phyloP scores from a whole-genome alignment of 371 early-diverging fungal species.

The Syncephalis fuscata region DNA sequence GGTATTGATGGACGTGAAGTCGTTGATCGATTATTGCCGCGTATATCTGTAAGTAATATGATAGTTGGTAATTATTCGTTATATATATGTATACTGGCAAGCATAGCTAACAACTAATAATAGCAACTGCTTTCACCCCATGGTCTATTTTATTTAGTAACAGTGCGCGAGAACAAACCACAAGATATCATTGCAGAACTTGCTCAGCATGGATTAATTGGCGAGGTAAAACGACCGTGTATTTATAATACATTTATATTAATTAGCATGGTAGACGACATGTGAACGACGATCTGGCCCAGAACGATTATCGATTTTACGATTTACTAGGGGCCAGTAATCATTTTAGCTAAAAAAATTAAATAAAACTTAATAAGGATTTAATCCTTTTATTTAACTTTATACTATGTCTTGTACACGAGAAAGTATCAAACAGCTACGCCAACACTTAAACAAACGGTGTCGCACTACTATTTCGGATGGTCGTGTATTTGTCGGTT shows the following conservation, averaged over 20 bases:
- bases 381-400: too few relatives aligned
- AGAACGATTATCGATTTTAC: too few relatives aligned
- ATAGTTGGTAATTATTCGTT: too few relatives aligned
- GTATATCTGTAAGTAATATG: constrained; percentile 27
- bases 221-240: constrained; percentile 1
- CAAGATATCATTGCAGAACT: constrained; percentile 52
- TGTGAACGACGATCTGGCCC: too few relatives aligned
- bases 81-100: not conserved
- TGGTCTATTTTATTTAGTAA: constrained; percentile 75
- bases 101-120: not conserved
- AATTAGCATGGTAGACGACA: too few relatives aligned
- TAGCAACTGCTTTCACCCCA: constrained; percentile 43
- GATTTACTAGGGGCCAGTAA: too few relatives aligned
- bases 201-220: constrained; percentile 20
- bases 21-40: constrained; percentile 64
- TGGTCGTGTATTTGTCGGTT: constrained; percentile 58
- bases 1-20: constrained; percentile 85
- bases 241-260: not conserved
- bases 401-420: too few relatives aligned
- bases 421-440: constrained; percentile 22
- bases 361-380: too few relatives aligned
- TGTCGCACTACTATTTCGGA: constrained; percentile 50
- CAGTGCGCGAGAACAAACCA: constrained; percentile 81
- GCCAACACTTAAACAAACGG: constrained; percentile 37
- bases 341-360: too few relatives aligned